Conservation (phyloP, 73 alveolate species). For the Symbiodinium pilosum region DNA sequence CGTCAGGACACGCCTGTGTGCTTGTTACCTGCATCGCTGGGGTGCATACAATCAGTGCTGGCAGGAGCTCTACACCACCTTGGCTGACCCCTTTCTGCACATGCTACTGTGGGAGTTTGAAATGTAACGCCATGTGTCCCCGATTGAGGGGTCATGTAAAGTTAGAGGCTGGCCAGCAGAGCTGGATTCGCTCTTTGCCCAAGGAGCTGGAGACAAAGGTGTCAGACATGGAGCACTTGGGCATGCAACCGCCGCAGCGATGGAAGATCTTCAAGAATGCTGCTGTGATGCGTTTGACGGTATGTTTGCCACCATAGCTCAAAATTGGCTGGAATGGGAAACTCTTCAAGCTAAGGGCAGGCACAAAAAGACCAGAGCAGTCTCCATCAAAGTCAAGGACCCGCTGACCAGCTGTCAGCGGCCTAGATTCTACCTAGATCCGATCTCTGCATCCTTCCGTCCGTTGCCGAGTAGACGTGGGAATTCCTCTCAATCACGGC, state of each 20-base stretch:
- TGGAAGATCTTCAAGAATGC: slow-evolving; percentile 3
- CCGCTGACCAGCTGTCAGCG: background rate
- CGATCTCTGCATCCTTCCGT: background rate
- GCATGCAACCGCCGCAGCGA: background rate
- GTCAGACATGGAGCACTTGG: background rate
- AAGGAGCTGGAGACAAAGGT: slow-evolving; percentile 23
- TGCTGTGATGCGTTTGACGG: background rate
- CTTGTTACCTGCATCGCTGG: background rate
- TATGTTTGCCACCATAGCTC: background rate
- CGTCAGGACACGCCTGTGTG: background rate
- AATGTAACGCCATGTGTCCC: no score
- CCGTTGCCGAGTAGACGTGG: background rate
- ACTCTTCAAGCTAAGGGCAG: background rate
- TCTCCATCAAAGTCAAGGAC: background rate
- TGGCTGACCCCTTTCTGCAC: background rate
- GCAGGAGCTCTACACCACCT: slow-evolving; percentile 1
- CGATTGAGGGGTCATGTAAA: no score
- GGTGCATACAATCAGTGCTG: background rate
- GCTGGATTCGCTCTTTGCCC: background rate
- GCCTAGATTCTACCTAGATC: no score
- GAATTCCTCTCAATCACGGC: no score
- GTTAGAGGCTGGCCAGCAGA: no score
- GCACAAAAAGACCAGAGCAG: background rate
- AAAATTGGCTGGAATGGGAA: background rate
- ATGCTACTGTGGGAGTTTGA: background rate